Base-by-base conservation (phyloP, 495 filamentous ascomycete species). In the Hypomontagnella monticulosa region DNA sequence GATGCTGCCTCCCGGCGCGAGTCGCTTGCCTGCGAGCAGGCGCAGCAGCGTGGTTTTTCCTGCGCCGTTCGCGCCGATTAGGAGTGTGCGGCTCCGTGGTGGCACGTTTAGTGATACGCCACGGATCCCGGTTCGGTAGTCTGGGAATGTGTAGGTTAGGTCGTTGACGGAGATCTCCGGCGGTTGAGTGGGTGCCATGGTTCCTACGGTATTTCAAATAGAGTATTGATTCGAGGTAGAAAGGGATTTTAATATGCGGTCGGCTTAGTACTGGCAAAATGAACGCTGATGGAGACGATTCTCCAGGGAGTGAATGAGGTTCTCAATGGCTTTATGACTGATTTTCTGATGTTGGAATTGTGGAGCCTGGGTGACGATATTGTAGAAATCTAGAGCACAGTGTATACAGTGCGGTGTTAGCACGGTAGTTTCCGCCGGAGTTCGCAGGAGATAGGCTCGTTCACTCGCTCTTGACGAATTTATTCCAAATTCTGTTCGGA, bases 21-120 rank as follows among this genome's bases (percentile, higher is more conserved):
- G 88, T 18, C 93, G 91, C 77, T 97, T 98, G 62, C 95, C 95
- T n/a, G 91, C 90, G 42, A 96, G 85, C 15, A 84, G 78, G 33
- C 82, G 93, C 41, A 99, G 89, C 32, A 99, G 87, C 2, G 95
- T 98, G 16, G 96, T 98, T 74, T 99, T 99, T 40, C 95, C 95
- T 14, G 96, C 94, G 71, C 95, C 95, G 76, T 99, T 99, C 58
- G 96, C 95, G 72, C 95, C 95, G 71, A 98, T 97, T 8, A 99
- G 83, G 2, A 99, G 85, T 0, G 93, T 97, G 63, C 96, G 91
- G 63, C 90, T 93, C 44, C 88, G 85, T 2, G 92, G 75, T 4
- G 95, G 96, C 5, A 99, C 86, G 61, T 84, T 76, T 44, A 99
- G 85, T 58, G 74, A 79, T 66, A 98, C 83, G 74, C 90, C 63